These are phyloP conservation scores for Cicer arietinum DNA, from an alignment of 306 rosid genomes.

Conservation along the genomic window DNA sequence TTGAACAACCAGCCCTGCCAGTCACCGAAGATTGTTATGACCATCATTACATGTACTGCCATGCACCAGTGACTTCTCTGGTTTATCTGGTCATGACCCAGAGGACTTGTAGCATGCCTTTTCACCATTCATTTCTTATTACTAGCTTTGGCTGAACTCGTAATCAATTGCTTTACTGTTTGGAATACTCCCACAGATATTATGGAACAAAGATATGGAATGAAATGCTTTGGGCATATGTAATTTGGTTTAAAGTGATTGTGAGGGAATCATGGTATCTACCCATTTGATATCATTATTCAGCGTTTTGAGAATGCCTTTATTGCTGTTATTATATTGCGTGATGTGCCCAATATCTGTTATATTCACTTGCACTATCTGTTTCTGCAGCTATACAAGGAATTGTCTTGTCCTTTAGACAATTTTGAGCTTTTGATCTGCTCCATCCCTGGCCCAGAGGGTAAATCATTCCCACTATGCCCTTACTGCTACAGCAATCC, in stretches of 20 bases:
- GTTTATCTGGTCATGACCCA: neutral
- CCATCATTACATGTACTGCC: conserved; percentile 11
- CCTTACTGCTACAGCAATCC: conserved; percentile 97
- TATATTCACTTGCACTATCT: conserved; percentile 23
- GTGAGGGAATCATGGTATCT: conserved; percentile 33
- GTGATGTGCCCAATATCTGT: conserved; percentile 24
- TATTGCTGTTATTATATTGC: conserved; percentile 27
- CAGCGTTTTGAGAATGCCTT: conserved; percentile 13
- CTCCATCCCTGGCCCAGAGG: conserved; percentile 90
- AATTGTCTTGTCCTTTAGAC: conserved; percentile 87
- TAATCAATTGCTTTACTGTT: neutral
- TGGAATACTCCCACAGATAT: neutral
- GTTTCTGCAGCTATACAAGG: conserved; percentile 83
- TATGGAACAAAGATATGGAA: neutral
- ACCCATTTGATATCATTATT: conserved; percentile 23
- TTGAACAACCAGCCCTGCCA: conserved; percentile 1
- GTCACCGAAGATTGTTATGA: neutral
- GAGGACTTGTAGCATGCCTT: neutral
- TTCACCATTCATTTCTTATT: conserved; percentile 2
- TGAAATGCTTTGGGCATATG: neutral
- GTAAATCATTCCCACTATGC: conserved; percentile 88
- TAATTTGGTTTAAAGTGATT: conserved; percentile 17
- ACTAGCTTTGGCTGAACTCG: conserved; percentile 1
- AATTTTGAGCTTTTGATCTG: conserved; percentile 88
- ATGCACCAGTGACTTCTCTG: neutral